Evolutionary conservation across 306 rosid genomes (phyloP).

Genomic region (Cicer judaicum): DNA sequence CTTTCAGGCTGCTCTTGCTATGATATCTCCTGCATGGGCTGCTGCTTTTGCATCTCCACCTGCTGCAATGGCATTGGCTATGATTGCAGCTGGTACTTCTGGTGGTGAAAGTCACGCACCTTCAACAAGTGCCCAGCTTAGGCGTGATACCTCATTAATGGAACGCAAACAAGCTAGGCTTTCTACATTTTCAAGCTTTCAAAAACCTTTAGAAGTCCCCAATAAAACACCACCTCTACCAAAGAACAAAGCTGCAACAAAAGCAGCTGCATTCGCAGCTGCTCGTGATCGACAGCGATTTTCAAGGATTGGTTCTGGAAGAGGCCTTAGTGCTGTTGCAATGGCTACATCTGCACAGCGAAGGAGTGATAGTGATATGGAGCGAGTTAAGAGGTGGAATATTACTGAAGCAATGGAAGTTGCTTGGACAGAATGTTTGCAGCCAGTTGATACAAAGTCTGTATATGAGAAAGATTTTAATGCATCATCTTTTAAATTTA

Average conservation of each 20-base stretch:
- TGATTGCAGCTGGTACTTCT: constrained; percentile 99
- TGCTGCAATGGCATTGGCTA: constrained; percentile 98
- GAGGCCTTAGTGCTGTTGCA: constrained; percentile 98
- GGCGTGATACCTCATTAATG: constrained; percentile 83
- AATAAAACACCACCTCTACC: constrained; percentile 70
- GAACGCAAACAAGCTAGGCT: constrained; percentile 85
- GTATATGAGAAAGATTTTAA: constrained; percentile 95
- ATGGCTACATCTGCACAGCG: constrained; percentile 99
- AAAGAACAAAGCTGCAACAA: constrained; percentile 90
- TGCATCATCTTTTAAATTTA: constrained; percentile 84
- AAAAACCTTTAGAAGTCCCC: constrained; percentile 72
- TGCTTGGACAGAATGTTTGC: constrained; percentile 99
- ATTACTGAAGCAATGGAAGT: constrained; percentile 95
- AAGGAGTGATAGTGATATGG: constrained; percentile 82
- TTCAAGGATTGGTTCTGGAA: constrained; percentile 92
- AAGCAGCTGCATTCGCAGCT: constrained; percentile 96
- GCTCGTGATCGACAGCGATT: constrained; percentile 91
- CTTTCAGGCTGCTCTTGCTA: constrained; percentile 85
- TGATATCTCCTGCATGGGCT: constrained; percentile 98
- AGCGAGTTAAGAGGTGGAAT: constrained; percentile 91
- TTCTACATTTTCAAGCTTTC: constrained; percentile 92
- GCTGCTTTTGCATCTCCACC: constrained; percentile 99
- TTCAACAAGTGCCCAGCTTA: constrained; percentile 59
- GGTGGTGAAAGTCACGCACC: constrained; percentile 78
- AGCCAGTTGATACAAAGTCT: constrained; percentile 92